Conservation (phyloP, 2,329 filamentous ascomycete genomes). For the Pseudocercospora cruenta region DNA sequence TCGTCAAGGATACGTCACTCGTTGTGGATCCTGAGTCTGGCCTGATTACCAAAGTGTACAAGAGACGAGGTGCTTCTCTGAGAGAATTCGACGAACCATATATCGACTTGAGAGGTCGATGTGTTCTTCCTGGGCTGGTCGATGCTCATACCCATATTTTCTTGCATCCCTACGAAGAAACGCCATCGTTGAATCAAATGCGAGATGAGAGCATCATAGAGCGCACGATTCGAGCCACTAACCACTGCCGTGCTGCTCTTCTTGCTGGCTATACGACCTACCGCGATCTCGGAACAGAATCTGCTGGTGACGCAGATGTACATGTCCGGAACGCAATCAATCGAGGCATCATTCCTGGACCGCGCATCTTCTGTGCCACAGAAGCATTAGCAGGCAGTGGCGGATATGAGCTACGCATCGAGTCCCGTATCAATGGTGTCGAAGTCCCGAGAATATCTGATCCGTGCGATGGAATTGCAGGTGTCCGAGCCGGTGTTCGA, state of each 20-base stretch:
- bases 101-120: slow-evolving; percentile 59
- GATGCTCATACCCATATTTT: slow-evolving; percentile 63
- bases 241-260: slow-evolving; percentile 57
- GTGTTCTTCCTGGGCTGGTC: slow-evolving; percentile 58
- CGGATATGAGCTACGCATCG: slow-evolving; percentile 52
- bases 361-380: slow-evolving; percentile 60
- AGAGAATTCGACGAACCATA: slow-evolving; percentile 42
- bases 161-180: slow-evolving; percentile 50
- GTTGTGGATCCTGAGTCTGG: slow-evolving; percentile 46
- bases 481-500: slow-evolving; percentile 41
- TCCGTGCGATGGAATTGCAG: slow-evolving; percentile 52
- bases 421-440: slow-evolving; percentile 44
- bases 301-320: slow-evolving; percentile 54
- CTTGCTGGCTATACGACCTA: slow-evolving; percentile 64
- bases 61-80: slow-evolving; percentile 25
- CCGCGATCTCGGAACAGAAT: slow-evolving; percentile 60
- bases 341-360: slow-evolving; percentile 58
- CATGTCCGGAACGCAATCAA: slow-evolving; percentile 59
- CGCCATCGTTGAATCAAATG: slow-evolving; percentile 53
- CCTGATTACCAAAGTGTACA: slow-evolving; percentile 44
- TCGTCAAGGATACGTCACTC: slow-evolving; percentile 49
- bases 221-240: slow-evolving; percentile 57
- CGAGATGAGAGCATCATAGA: slow-evolving; percentile 63
- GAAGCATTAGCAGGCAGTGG: slow-evolving; percentile 55
- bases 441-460: slow-evolving; percentile 31